Base-by-base conservation (phyloP, 2,329 filamentous ascomycete genomes). In the Orbilia javanica region DNA sequence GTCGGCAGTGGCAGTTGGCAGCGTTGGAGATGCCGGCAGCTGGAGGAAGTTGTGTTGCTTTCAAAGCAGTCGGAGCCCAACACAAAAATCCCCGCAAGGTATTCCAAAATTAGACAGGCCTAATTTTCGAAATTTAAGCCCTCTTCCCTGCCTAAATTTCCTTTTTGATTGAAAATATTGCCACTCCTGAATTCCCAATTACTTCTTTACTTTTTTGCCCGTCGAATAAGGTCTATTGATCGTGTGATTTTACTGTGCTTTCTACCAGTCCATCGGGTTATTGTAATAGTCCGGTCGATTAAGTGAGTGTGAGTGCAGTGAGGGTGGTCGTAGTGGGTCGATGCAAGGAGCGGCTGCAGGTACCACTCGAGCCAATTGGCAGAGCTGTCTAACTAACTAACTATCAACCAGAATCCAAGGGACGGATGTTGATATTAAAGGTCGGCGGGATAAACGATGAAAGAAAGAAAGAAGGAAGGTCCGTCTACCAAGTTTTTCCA, bases 201-300 rank as follows among this genome's bases (percentile, higher is more conserved):
- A 25, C 25, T 22, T 6, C 22, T 27, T 15, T 22, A 8, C 22
- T 27, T 15, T 22, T 4, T n/a, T 34, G 50, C 25, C 34, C 36
- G 52, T 57, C 52, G 52, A 57, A 57, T 53, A 18, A 31, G 34
- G 50, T 27, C 13, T 29, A 4, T 34, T 8, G 18, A 11, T 27
- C 1, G 6, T 31, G 25, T 55, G 44, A 20, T 36, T n/a, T n/a
- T 11, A 13, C 4, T 62, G 18, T 22, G 31, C 42, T 29, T 50
- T 60, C 48, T 73, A 73, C 62, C 69, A 34, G 69, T 39, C 50
- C 69, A 52, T 73, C 69, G 48, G 60, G 13, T 64, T 39, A 31
- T 42, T 39, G 50, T 20, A 11, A 39, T 39, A 39, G 36, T 39
- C 8, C 11, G 18, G 48, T 48, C 20, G 44, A 25, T 52, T 4